Evolutionary conservation across 78 protist genomes (phyloP), one percentile per base, ranked within the genome.

Genomic region (Dictyostelium capitatum): DNA sequence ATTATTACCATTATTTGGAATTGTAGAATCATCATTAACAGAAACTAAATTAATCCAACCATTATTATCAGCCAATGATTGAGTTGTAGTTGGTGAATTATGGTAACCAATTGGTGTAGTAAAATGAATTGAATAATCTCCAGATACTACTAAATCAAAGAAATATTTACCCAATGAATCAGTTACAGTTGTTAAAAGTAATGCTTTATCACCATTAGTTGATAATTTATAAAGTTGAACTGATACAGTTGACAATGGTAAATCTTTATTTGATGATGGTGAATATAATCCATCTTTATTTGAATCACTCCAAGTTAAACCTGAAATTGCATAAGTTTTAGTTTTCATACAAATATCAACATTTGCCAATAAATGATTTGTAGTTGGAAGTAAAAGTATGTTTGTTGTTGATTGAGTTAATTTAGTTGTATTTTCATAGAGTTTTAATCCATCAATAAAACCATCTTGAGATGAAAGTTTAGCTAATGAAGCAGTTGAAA

Each of bases 81-180:
- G 50, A 3, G 32, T 23, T 14, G 87, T 62, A 1, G 20, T 43
- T 62, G 72, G 72, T 10, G 87, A 62, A 37, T 51, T 23, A 30
- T 19, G 19, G 11, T 67, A 70, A 17, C 69, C 79, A 37, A 17
- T 19, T 37, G 90, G 80, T 32, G 47, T 11, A n/a, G 2, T 17
- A 23, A 82, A 82, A 19, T 82, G 51, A 11, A 82, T 64, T 6
- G 28, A 10, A 37, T 82, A 82, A 17, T 30, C 43, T 3, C 90
- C 90, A 10, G 64, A 25, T 4, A 28, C 70, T 9, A 82, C 20
- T 3, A 30, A 8, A 41, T 82, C 90, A 43, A 82, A 82, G 11
- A 20, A 11, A 43, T 82, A 82, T 25, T 25, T n/a, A 30, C 90
- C 90, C 19, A 19, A 32, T 41, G 79, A 48, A 53, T 82, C 43